Percentiles rank a stretch among this genome's conserved stretches.
These are phyloP conservation scores for Hypoxylon rickii DNA, from an alignment of 495 filamentous ascomycete genomes.

Conservation along the genomic window DNA sequence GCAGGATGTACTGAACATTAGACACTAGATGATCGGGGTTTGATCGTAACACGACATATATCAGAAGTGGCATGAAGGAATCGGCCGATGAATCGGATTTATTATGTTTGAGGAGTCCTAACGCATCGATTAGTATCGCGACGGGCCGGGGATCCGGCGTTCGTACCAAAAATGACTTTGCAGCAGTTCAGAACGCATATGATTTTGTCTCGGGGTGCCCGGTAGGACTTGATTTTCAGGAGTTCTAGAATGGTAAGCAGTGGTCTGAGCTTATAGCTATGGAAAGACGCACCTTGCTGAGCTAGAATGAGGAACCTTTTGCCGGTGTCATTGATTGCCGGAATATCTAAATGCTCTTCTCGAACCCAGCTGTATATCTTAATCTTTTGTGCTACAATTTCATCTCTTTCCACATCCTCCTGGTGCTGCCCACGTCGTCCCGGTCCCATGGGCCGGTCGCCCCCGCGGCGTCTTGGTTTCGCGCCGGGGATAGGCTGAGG, in stretches of 20 bases:
- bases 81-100: conserved; percentile 95
- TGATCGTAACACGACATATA: conserved; percentile 92
- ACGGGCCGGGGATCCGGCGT: not conserved
- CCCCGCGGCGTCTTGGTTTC: conserved; percentile 70
- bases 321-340: conserved; percentile 79
- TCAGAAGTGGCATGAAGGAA: conserved; percentile 92
- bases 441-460: conserved; percentile 72
- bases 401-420: conserved; percentile 96
- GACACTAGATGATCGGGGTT: conserved; percentile 95
- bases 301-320: conserved; percentile 85
- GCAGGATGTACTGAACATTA: conserved; percentile 96
- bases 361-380: conserved; percentile 94
- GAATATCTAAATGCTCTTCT: conserved; percentile 94
- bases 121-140: conserved; percentile 20
- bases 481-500: conserved; percentile 72
- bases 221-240: conserved; percentile 92
- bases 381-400: conserved; percentile 92
- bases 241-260: conserved; percentile 65
- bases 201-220: conserved; percentile 95
- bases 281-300: conserved; percentile 69
- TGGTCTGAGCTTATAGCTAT: not conserved
- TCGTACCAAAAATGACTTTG: conserved; percentile 96
- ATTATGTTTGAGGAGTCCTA: conserved; percentile 86
- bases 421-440: conserved; percentile 94
- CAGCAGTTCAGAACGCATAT: conserved; percentile 98